Base-by-base conservation (phyloP, 306 rosid species). In the Trifolium dubium region DNA sequence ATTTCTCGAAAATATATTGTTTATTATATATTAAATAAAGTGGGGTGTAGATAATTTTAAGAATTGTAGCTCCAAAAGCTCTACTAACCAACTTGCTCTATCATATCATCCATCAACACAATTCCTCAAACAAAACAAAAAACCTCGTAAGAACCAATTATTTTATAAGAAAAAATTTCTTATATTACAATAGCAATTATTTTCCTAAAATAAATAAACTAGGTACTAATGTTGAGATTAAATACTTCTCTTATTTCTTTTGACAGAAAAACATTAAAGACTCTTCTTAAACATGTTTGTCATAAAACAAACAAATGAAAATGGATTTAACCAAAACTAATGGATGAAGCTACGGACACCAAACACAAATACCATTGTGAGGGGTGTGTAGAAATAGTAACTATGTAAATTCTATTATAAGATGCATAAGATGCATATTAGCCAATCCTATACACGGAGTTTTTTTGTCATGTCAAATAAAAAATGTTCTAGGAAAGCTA, bases 401-500 rank as follows among this genome's bases (percentile, higher is more conserved):
- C 59, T 8, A 40, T 68, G 46, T 6, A 28, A 18, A 40, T 14
- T 47, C 37, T 53, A 61, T 29, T 37, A 51, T 59, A 17, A 49
- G 3, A 56, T 72, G 44, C 41, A 51, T 59, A 17, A 49, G 3
- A 56, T 72, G 44, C 41, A 31, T 55, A 18, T 35, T 5, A 49
- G 32, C 68, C 46, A 80, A 46, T 30, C 30, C 49, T 75, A 61
- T 80, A 70, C 53, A 61, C 31, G 35, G 17, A 67, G 35, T 13
- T 37, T 49, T 43, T 19, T 10, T 65, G 69, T 9, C 49, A 28
- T 34, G 56, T 53, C 80, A 32, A 73, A 59, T 31, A 10, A 17
- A 29, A 76, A 63, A 19, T 15, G 73, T 46, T 67, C 35, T 67
- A 64, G 63, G 29, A 62, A 69, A 62, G 61, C 54, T 58, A 73